phyloP scores from a whole-genome alignment of 2,329 filamentous ascomycete species.

The Aspergillus candidus region DNA sequence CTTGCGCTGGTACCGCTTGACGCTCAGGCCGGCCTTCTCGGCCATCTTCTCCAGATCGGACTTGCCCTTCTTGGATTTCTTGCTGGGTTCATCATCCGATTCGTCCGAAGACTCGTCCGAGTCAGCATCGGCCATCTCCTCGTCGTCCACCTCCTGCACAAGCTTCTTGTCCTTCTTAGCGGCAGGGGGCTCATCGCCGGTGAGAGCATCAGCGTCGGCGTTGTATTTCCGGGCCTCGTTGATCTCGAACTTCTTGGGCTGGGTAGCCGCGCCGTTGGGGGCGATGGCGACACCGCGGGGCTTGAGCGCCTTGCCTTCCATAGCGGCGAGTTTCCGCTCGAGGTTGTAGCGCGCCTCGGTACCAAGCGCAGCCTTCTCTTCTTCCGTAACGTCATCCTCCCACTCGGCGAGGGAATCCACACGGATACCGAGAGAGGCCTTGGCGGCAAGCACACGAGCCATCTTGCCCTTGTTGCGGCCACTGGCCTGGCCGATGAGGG shows the following conservation, averaged over 20 bases:
- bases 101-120: conserved; percentile 28
- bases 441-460: conserved; percentile 89
- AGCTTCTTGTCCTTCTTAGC: conserved; percentile 43
- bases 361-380: conserved; percentile 79
- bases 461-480: conserved; percentile 99
- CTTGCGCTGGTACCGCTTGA: conserved; percentile 73
- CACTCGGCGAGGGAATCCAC: conserved; percentile 83
- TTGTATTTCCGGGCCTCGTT: conserved; percentile 96
- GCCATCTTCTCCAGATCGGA: conserved; percentile 54
- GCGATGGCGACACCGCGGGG: conserved; percentile 69
- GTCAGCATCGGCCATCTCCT: conserved; percentile 40
- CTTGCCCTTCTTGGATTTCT: conserved; percentile 41
- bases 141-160: conserved; percentile 41
- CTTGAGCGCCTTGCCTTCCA: conserved; percentile 87
- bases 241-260: conserved; percentile 69
- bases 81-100: conserved; percentile 24
- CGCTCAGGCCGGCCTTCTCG: conserved; percentile 61
- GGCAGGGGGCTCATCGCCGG: conserved; percentile 55
- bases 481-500: conserved; percentile 90
- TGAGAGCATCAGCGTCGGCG: conserved; percentile 79
- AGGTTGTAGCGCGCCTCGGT: conserved; percentile 49
- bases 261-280: conserved; percentile 61
- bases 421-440: conserved; percentile 86
- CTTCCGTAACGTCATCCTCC: conserved; percentile 72
- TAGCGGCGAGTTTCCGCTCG: conserved; percentile 45